Percentiles rank a stretch among this genome's conserved stretches.
Conservation (phyloP, 2,329 filamentous ascomycete species). For the Exserohilum turcica region DNA sequence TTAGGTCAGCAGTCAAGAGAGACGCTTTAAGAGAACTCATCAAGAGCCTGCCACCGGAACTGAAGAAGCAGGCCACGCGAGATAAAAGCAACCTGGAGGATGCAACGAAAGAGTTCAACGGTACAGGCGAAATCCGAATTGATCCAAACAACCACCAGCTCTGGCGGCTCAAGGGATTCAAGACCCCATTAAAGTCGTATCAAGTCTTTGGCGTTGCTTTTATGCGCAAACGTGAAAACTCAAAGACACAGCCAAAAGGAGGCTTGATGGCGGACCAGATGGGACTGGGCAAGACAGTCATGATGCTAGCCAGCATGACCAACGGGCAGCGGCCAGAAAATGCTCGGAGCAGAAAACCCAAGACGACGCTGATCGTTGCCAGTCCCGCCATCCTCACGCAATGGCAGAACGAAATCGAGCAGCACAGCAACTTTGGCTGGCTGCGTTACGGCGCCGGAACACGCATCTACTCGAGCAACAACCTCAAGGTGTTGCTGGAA, state of each 20-base stretch:
- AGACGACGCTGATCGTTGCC: constrained; percentile 53
- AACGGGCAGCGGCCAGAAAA: constrained; percentile 40
- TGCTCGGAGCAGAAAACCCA: constrained; percentile 12
- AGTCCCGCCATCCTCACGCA: constrained; percentile 48
- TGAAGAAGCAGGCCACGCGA: constrained; percentile 33
- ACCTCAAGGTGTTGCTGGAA: constrained; percentile 12
- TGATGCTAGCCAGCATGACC: constrained; percentile 53
- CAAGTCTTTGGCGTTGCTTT: constrained; percentile 60
- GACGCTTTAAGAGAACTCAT: constrained; percentile 50
- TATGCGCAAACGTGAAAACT: constrained; percentile 60
- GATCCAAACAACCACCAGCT: constrained; percentile 33
- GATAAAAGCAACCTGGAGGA: constrained; percentile 48
- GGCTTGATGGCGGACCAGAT: constrained; percentile 52
- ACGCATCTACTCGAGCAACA: constrained; percentile 29
- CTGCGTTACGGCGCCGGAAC: constrained; percentile 34
- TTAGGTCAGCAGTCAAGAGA: constrained; percentile 30
- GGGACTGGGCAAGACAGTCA: constrained; percentile 51
- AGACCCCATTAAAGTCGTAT: constrained; percentile 52
- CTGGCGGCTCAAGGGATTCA: constrained; percentile 58
- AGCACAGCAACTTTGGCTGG: constrained; percentile 29
- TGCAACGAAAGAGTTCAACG: constrained; percentile 52
- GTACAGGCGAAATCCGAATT: constrained; percentile 41
- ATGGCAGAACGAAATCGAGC: constrained; percentile 45
- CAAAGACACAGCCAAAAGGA: constrained; percentile 42
- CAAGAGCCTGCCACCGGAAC: constrained; percentile 46